phyloP scores from a whole-genome alignment of 192 early-diverging fungal genomes.

The Coemansia sp. region DNA sequence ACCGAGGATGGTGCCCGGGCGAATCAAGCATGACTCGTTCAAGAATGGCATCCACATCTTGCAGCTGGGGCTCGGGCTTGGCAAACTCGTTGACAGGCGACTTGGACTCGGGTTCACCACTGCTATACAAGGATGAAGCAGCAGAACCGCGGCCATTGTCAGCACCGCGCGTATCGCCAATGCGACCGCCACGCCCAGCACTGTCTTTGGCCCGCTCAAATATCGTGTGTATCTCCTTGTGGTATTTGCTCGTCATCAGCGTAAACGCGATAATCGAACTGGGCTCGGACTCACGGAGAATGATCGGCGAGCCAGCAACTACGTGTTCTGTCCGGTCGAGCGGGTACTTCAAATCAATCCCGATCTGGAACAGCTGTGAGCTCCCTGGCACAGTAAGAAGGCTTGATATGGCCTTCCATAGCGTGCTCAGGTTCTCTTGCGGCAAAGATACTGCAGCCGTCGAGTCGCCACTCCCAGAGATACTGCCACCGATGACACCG shows the following conservation, averaged over 20 bases:
- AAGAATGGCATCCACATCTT: conserved; percentile 16
- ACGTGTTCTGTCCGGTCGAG: conserved; percentile 76
- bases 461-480: conserved; percentile 18
- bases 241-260: conserved; percentile 58
- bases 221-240: conserved; percentile 25
- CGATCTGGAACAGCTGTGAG: conserved; percentile 47
- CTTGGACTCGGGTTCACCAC: not conserved
- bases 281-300: conserved; percentile 89
- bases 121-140: not conserved
- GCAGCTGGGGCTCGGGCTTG: conserved; percentile 1
- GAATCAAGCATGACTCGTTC: conserved; percentile 37
- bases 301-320: conserved; percentile 78
- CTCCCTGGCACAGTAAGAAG: conserved; percentile 33
- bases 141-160: not conserved
- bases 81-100: conserved; percentile 35
- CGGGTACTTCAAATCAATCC: conserved; percentile 47
- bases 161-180: not conserved
- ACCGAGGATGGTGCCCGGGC: conserved; percentile 35
- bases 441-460: conserved; percentile 11
- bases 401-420: conserved; percentile 48
- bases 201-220: conserved; percentile 25
- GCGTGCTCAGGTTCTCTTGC: conserved; percentile 31
- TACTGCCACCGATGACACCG: not conserved
- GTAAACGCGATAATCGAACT: conserved; percentile 92
- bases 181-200: not conserved